A percentile compares a stretch with the other conserved stretches of the same genome.
These are phyloP conservation scores for Sungouiozyma ichnusensis DNA, from an alignment of 805 yeast species.

Conservation along the genomic window DNA sequence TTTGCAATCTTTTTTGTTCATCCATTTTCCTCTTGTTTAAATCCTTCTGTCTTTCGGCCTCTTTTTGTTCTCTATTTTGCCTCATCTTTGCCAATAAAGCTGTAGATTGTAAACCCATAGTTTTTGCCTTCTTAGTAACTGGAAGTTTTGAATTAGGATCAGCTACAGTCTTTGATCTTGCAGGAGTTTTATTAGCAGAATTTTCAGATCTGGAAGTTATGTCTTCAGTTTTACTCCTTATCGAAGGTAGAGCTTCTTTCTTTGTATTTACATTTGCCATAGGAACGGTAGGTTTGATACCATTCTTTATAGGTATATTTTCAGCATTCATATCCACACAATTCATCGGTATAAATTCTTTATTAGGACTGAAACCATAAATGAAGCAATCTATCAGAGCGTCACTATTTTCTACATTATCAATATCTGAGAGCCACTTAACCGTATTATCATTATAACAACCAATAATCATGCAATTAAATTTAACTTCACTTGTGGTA, in stretches of 20 bases:
- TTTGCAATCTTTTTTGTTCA: constrained; percentile 7
- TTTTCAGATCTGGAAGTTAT: background rate
- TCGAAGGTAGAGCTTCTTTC: background rate
- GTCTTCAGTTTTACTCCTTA: background rate
- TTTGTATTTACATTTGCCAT: background rate
- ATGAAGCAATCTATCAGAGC: constrained; percentile 23
- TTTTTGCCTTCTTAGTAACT: constrained; percentile 8
- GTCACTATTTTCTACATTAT: constrained; percentile 9
- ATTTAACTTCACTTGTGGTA: constrained; percentile 14
- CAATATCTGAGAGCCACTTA: constrained; percentile 16
- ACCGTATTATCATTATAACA: constrained; percentile 14
- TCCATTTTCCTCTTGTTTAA: constrained; percentile 18
- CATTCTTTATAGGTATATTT: background rate
- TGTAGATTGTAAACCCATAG: constrained; percentile 22
- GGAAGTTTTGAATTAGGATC: background rate
- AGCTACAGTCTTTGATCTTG: constrained; percentile 7
- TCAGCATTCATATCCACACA: background rate
- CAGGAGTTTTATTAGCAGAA: background rate
- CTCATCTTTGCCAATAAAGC: constrained; percentile 26
- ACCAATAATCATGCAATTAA: constrained; percentile 21
- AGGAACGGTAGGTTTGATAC: background rate
- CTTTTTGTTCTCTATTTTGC: constrained; percentile 24
- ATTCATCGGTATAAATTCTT: constrained; percentile 18
- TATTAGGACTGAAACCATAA: constrained; percentile 27
- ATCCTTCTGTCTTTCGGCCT: constrained; percentile 20